phyloP scores from a whole-genome alignment of 1,284 basidiomycete genomes.

The Ceratobasidium sp. region DNA sequence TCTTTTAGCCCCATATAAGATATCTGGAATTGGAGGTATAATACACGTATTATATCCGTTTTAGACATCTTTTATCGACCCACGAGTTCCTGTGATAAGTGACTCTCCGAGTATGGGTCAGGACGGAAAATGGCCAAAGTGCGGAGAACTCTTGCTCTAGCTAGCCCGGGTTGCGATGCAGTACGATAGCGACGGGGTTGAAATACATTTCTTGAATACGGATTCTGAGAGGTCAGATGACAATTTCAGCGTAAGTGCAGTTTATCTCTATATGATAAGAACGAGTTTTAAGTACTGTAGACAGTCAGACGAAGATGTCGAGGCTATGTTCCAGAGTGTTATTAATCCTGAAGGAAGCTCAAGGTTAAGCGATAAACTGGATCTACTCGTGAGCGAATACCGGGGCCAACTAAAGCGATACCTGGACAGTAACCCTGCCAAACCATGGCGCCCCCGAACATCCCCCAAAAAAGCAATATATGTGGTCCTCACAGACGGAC shows the following conservation, averaged over 20 bases:
- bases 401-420: conserved; percentile 7
- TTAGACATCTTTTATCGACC: no score
- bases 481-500: conserved; percentile 17
- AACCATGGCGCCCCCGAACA: neutral
- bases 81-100: no score
- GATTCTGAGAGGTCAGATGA: conserved; percentile 14
- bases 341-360: neutral
- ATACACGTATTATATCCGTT: no score
- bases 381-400: conserved; percentile 15
- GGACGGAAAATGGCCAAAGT: neutral
- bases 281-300: neutral
- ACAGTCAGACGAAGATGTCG: conserved; percentile 16
- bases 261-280: no score
- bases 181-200: neutral
- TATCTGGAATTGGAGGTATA: no score
- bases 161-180: neutral
- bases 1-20: no score
- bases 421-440: neutral
- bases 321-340: conserved; percentile 3
- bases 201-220: conserved; percentile 10
- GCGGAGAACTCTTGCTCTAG: neutral
- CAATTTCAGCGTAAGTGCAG: neutral
- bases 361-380: conserved; percentile 11
- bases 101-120: conserved; percentile 9
- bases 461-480: conserved; percentile 14